A percentile compares a stretch with the other conserved stretches of the same genome.
Conservation (phyloP, 805 yeast genomes). For the Saturnispora bothae region DNA sequence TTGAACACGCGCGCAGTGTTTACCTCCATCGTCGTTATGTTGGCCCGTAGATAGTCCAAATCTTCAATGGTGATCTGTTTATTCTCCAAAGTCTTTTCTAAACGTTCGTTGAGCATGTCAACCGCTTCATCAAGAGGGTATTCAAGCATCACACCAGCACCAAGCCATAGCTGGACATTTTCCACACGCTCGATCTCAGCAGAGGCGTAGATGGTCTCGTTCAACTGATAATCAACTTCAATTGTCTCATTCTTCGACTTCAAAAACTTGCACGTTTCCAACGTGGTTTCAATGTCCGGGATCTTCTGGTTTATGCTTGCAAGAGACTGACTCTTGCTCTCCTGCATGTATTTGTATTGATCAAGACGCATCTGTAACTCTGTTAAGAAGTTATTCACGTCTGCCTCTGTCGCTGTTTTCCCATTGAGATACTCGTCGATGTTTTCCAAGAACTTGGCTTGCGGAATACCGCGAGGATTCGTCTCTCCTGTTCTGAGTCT, state of each 20-base stretch:
- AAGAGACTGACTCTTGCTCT: conserved; percentile 38
- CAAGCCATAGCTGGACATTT: conserved; percentile 84
- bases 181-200: conserved; percentile 57
- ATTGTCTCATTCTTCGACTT: conserved; percentile 36
- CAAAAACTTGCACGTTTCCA: conserved; percentile 58
- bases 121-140: conserved; percentile 86
- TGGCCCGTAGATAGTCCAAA: conserved; percentile 71
- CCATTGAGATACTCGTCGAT: conserved; percentile 62
- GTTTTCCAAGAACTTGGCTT: conserved; percentile 85
- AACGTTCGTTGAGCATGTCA: conserved; percentile 50
- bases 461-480: conserved; percentile 93
- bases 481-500: conserved; percentile 40
- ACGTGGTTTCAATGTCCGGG: conserved; percentile 87
- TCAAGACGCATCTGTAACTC: conserved; percentile 81
- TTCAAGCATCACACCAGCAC: conserved; percentile 96
- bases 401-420: conserved; percentile 25
- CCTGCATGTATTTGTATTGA: conserved; percentile 83
- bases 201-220: conserved; percentile 82
- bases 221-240: conserved; percentile 72
- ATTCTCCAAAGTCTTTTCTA: conserved; percentile 50
- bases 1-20: conserved; percentile 88
- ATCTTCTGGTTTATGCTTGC: conserved; percentile 54
- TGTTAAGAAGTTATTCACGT: conserved; percentile 39
- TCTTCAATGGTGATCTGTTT: conserved; percentile 65
- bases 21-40: conserved; percentile 95